Base-by-base conservation (phyloP, 495 filamentous ascomycete species). In the Podospora anserina region DNA sequence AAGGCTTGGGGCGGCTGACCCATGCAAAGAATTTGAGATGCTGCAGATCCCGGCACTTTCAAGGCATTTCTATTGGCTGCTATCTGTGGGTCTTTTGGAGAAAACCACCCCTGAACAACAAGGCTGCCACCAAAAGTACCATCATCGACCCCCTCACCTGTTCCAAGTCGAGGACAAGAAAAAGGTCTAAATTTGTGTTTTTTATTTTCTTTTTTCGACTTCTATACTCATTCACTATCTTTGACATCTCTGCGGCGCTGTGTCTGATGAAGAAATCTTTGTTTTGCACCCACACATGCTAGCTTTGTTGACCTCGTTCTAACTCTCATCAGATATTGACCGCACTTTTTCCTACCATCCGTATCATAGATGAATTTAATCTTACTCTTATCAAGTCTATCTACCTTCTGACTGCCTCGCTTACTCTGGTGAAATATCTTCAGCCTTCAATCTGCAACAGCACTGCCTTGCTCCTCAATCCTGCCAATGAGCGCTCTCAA, bases 101-200 rank as follows among this genome's bases (percentile, higher is more conserved):
- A 53, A 15, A 27, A 70, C 69, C 55, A 65, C 69, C 32, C 65
- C 39, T 65, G 55, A 67, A 65, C 65, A 62, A 64, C 69, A 65
- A 70, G 65, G 69, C 69, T 68, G 66, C 27, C 39, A 49, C 39
- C 39, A 6, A 49, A 16, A 49, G 6, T 16, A 49, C 39, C 5
- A 49, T 49, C 13, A 2, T 13, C 39, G 13, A 16, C 13, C 34
- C 23, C 23, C 30, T 32, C 30, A 32, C 30, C 30, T 32, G 30
- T 32, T 32, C 7, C 1, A 23, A 23, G 23, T 23, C 23, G 23
- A 23, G 23, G 23, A 23, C 23, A 23, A 23, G 23, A 23, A 23
- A 23, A 23, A 23, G 23, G 23, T 23, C 23, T 23, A 23, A 23
- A 23, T 2, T 23, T 23, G 23, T 1, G 23, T 23, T 23, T 23